A percentile compares a stretch with the other conserved stretches of the same genome.
Conservation (phyloP, 2,329 filamentous ascomycete species). For the Bipolaris cookei region DNA sequence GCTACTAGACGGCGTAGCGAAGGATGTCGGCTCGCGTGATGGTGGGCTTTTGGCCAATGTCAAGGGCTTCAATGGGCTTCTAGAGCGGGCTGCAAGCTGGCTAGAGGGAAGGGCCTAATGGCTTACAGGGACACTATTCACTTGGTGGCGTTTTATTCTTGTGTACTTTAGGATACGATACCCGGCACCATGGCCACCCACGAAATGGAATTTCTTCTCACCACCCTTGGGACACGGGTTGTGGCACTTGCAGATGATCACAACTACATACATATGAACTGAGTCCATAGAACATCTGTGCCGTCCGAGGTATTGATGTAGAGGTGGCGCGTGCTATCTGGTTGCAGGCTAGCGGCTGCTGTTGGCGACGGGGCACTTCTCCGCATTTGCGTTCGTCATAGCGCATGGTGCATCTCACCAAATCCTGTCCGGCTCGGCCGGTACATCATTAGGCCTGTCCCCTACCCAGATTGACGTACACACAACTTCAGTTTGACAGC, state of each 20-base stretch:
- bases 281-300: neutral
- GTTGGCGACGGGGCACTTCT: slow-evolving; percentile 3
- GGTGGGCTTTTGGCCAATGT: slow-evolving; percentile 43
- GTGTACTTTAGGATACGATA: slow-evolving; percentile 16
- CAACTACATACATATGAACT: neutral
- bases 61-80: slow-evolving; percentile 41
- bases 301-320: neutral
- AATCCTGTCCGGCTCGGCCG: neutral
- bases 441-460: neutral
- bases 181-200: slow-evolving; percentile 16
- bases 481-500: neutral
- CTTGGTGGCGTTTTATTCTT: slow-evolving; percentile 9
- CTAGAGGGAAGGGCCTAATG: slow-evolving; percentile 43
- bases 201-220: slow-evolving; percentile 4
- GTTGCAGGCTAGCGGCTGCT: neutral
- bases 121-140: neutral
- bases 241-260: neutral
- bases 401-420: slow-evolving; percentile 3
- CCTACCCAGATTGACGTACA: neutral
- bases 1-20: slow-evolving; percentile 38
- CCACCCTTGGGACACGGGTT: neutral
- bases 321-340: slow-evolving; percentile 4
- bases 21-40: slow-evolving; percentile 36
- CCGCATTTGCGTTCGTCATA: slow-evolving; percentile 6
- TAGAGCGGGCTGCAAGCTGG: slow-evolving; percentile 45